Evolutionary conservation across 257 asterid genomes (phyloP), one percentile per base, ranked within the genome.

Genomic region (Solanum dulcamara): DNA sequence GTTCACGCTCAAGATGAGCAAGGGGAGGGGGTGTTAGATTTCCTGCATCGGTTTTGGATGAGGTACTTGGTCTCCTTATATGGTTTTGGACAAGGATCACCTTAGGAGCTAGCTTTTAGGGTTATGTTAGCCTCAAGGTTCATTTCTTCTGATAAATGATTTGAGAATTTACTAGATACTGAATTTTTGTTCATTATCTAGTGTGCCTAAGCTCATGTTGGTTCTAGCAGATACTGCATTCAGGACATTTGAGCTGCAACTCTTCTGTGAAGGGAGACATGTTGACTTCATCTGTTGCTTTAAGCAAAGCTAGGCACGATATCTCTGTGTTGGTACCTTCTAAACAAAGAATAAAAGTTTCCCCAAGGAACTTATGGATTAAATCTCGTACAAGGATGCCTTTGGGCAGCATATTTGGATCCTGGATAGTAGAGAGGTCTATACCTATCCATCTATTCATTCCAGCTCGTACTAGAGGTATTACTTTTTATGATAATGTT

Each of bases 231-330:
- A 85, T 72, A 70, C 83, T 35, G 79, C 86, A 88, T 85, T 90
- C 86, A 51, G 89, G 92, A 84, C 82, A 80, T 28, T 55, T 77
- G 64, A 66, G 87, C 84, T 89, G 90, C 88, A 85, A 87, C 79
- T 86, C 88, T 88, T 88, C 81, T 72, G 51, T 86, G 83, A 94
- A 88, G 87, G 92, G 91, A 88, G 95, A 89, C 87, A 93, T 94
- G 96, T 91, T 92, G 94, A 66, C 94, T 81, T 94, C 98, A 44
- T 87, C 94, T 87, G 92, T 92, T 89, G 89, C 90, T 84, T 83
- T 88, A 70, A 89, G 94, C 90, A 89, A 90, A 88, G 88, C 93
- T 81, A 86, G 89, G 74, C 80, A 88, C 75, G 94, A 92, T 40
- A 88, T 89, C 46, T 85, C 92, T 68, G 85, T 91, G 87, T 89